Evolutionary conservation across 2,329 filamentous ascomycete genomes (phyloP).

Genomic region (Monilinia polystroma): DNA sequence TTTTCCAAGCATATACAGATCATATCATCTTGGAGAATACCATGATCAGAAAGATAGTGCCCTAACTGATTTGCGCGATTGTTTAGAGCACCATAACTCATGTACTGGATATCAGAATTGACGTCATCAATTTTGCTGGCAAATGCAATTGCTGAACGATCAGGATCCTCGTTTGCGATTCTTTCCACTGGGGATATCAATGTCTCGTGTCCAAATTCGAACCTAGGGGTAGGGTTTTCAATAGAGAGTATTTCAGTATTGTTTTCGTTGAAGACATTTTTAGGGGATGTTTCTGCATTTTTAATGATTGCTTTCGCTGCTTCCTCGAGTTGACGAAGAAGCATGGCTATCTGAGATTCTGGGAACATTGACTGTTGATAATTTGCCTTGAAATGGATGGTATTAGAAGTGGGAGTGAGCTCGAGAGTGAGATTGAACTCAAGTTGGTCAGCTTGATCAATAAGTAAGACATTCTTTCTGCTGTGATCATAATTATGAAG

Average conservation of each 20-base stretch:
- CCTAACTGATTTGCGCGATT: conserved; percentile 62
- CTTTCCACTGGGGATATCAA: conserved; percentile 37
- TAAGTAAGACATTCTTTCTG: conserved; percentile 49
- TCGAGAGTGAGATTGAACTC: conserved; percentile 78
- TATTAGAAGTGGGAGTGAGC: conserved; percentile 59
- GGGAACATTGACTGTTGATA: conserved; percentile 57
- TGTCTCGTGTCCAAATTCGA: conserved; percentile 26
- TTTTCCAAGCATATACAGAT: conserved; percentile 80
- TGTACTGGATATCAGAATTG: conserved; percentile 41
- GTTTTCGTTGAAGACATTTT: conserved; percentile 26
- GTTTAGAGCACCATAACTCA: conserved; percentile 69
- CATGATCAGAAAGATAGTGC: conserved; percentile 49
- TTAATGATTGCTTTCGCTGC: conserved; percentile 47
- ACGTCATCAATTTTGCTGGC: conserved; percentile 48
- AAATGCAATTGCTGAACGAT: conserved; percentile 64
- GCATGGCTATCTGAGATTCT: conserved; percentile 50
- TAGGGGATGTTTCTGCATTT: conserved; percentile 20
- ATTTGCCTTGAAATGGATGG: conserved; percentile 53
- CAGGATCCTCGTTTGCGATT: conserved; percentile 44
- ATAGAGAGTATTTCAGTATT: conserved; percentile 33
- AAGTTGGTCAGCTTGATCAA: conserved; percentile 65
- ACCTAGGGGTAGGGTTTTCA: conserved; percentile 32
- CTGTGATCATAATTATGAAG: conserved; percentile 45
- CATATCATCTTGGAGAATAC: conserved; percentile 53
- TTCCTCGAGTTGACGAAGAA: conserved; percentile 62